Base-by-base conservation (phyloP, 345 rosid genomes). In the Gossypium herbaceum region DNA sequence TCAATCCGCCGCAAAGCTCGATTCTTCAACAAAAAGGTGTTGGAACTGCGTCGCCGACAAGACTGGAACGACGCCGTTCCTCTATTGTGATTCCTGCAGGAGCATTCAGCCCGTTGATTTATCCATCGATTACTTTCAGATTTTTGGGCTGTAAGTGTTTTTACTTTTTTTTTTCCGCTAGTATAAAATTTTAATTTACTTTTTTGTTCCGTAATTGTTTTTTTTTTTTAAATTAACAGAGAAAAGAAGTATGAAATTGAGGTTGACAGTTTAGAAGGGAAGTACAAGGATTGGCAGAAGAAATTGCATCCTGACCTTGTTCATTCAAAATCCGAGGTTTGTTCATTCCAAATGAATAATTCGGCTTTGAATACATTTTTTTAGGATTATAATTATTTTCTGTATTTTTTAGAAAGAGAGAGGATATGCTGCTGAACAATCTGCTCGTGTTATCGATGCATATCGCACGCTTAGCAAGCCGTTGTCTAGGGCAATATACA, bases 261-360 rank as follows among this genome's bases (percentile, higher is more conserved):
- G 74, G 88, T 65, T 75, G 84, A 75, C 20, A 86, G 84, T 77
- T 82, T 95, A 79, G 94, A 89, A 48, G 78, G 88, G 22, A 95
- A 85, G 78, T 93, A 91, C 77, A 91, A 89, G 79, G 88, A 81
- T 51, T 91, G 98, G 97, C 99, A 95, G 86, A 95, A 93, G 84
- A 91, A 90, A 81, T 58, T 95, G 65, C 98, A 95, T 84, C 99
- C 99, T 72, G 99, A 95, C 85, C 83, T 95, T 73, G 99, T 95
- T 75, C 98, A 95, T 81, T 85, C 91, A 8, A 95, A 95, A 78
- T 91, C 99, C 3, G 75, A 93, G 98, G 99, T 95, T 20, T 79
- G 71, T 60, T 67, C 34, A 45, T 67, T 22, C 71, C 10, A 67
- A 47, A 45, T 10, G 25, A 47, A 12, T 22, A 47, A 7, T 47